phyloP scores from a whole-genome alignment of 1,284 basidiomycete genomes.

The Trichosporon coremiiforme region DNA sequence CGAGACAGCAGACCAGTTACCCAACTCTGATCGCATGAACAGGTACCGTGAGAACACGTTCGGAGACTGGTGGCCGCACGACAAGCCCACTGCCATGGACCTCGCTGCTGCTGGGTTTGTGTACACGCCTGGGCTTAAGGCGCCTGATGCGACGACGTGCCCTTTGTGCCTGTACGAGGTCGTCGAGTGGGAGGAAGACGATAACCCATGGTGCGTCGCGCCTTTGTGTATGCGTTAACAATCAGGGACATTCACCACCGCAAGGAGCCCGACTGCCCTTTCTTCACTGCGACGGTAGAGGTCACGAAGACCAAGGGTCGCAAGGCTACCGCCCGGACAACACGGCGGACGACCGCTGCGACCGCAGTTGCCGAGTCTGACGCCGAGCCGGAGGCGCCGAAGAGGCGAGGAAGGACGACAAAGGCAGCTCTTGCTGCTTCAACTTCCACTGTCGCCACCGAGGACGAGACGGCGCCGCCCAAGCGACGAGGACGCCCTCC shows the following conservation, averaged over 20 bases:
- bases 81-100: slow-evolving; percentile 68
- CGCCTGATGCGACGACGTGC: slow-evolving; percentile 71
- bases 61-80: slow-evolving; percentile 71
- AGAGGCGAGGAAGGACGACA: slow-evolving; percentile 5
- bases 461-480: slow-evolving; percentile 7
- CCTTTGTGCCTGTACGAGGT: slow-evolving; percentile 73
- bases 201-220: slow-evolving; percentile 66
- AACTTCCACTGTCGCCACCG: slow-evolving; percentile 6
- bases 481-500: slow-evolving; percentile 20
- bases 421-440: background rate
- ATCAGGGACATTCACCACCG: slow-evolving; percentile 44
- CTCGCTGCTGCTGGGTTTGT: slow-evolving; percentile 82
- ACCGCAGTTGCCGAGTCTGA: background rate
- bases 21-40: slow-evolving; percentile 68
- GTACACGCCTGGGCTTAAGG: slow-evolving; percentile 65
- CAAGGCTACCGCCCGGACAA: background rate
- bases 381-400: slow-evolving; percentile 1
- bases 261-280: slow-evolving; percentile 49
- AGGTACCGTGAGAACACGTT: slow-evolving; percentile 71
- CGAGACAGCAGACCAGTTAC: slow-evolving; percentile 64
- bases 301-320: slow-evolving; percentile 17
- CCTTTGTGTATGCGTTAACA: slow-evolving; percentile 29
- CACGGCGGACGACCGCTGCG: background rate
- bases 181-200: slow-evolving; percentile 75
- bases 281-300: slow-evolving; percentile 45